phyloP scores from a whole-genome alignment of 2,329 filamentous ascomycete genomes.

The Alternaria atra region DNA sequence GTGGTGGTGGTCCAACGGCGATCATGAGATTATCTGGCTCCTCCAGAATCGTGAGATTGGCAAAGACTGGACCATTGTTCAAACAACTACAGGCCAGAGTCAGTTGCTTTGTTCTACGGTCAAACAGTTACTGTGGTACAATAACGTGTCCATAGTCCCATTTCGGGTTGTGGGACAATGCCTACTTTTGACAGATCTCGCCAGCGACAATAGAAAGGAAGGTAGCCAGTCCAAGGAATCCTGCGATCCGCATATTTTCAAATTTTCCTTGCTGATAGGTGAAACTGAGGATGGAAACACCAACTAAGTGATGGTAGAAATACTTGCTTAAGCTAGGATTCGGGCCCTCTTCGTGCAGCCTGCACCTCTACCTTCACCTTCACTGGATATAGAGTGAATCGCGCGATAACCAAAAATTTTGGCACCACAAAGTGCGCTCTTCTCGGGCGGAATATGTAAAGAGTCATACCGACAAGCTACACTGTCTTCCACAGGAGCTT shows the following conservation, averaged over 20 bases:
- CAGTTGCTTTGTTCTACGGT: neutral
- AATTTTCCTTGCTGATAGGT: neutral
- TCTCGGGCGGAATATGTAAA: neutral
- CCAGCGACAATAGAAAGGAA: neutral
- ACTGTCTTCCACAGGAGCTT: neutral
- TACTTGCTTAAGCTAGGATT: neutral
- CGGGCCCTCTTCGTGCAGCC: neutral
- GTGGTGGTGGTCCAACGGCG: neutral
- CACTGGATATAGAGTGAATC: neutral
- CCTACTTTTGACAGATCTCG: constrained; percentile 1
- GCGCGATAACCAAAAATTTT: neutral
- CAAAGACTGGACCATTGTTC: neutral
- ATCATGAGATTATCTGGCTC: neutral
- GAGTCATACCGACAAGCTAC: neutral
- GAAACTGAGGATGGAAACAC: neutral
- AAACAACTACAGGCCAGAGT: neutral
- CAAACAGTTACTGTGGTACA: neutral
- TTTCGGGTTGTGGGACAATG: neutral
- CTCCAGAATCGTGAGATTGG: neutral
- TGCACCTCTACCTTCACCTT: neutral
- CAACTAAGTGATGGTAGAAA: neutral
- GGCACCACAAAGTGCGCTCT: neutral
- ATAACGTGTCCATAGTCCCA: neutral
- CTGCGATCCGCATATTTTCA: neutral
- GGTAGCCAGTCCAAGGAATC: neutral